Evolutionary conservation across 2,329 filamentous ascomycete genomes (phyloP), one percentile per base, ranked within the genome.

Genomic region (Chrysoporthe cubensis): DNA sequence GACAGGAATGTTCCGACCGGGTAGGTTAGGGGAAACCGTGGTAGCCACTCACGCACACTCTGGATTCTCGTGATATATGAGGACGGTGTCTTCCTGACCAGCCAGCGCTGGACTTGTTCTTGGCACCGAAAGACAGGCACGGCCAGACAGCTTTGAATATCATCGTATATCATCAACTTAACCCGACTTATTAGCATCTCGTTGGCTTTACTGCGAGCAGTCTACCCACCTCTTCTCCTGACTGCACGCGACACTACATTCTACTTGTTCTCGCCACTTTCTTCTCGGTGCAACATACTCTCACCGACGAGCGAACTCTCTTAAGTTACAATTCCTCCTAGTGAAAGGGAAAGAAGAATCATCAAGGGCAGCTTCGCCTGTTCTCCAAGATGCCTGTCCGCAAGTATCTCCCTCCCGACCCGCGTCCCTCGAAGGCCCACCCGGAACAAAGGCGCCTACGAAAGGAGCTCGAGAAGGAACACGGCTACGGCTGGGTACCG

Each of bases 401-500:
- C 13, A 58, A 60, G 8, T 58, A 70, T 66, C 60, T 74, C 59
- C 71, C 75, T 2, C 74, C 73, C 1, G 75, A 78, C 44, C 72
- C 75, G 0, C 72, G 79, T 3, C 79, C 81, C 4, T 78, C 77
- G n/a, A 75, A 74, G 21, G 79, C 79, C 1, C 76, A 82, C 66
- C 76, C 78, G 0, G 75, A 80, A n/a, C 73, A 77, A 61, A 78
- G 80, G 16, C 69, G 72, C 21, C 34, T 46, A 34, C 77, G 78
- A 69, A 81, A 83, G 66, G 69, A 78, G 43, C 69, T 81, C 59
- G 80, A 82, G 66, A 79, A 80, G 71, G 72, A 80, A 42, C 71
- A 75, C 68, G 78, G 78, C 43, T 84, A 82, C 73, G 77, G 78
- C 65, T 82, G 80, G 78, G 77, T 74, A 4, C 77, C 79, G 42